Evolutionary conservation across 257 asterid genomes (phyloP).

Genomic region (Anisodus tanguticus): DNA sequence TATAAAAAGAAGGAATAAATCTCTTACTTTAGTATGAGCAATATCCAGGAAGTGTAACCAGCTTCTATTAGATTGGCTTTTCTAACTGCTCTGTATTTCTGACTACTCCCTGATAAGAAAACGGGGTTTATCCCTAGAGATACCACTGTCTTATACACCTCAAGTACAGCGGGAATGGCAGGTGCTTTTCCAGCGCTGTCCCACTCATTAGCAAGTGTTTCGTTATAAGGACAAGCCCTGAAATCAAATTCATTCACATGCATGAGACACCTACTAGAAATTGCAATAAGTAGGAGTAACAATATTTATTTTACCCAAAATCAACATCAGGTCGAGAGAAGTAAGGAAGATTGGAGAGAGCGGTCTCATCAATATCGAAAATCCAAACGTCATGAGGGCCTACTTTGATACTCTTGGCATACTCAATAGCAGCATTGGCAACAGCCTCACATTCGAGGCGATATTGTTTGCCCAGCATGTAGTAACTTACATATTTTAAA

Average conservation of each 20-base stretch:
- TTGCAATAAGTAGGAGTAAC: slow-evolving; percentile 51
- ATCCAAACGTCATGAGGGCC: slow-evolving; percentile 53
- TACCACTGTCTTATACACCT: slow-evolving; percentile 41
- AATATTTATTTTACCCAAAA: slow-evolving; percentile 41
- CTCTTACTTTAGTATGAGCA: slow-evolving; percentile 39
- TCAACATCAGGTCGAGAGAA: slow-evolving; percentile 47
- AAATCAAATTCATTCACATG: not conserved
- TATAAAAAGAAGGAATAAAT: not conserved
- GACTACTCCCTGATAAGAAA: slow-evolving; percentile 49
- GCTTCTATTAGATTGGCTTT: slow-evolving; percentile 39
- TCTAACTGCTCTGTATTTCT: slow-evolving; percentile 30
- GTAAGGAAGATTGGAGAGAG: slow-evolving; percentile 52
- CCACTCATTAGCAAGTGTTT: slow-evolving; percentile 49
- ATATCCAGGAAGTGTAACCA: slow-evolving; percentile 42
- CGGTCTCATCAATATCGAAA: slow-evolving; percentile 57
- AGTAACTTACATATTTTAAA: slow-evolving; percentile 56
- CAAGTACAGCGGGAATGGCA: slow-evolving; percentile 43
- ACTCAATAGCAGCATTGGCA: slow-evolving; percentile 51
- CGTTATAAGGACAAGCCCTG: slow-evolving; percentile 51
- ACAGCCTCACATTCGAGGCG: slow-evolving; percentile 51
- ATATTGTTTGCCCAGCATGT: slow-evolving; percentile 67
- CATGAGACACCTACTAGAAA: not conserved
- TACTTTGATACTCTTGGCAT: slow-evolving; percentile 40
- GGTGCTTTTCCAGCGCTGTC: slow-evolving; percentile 49
- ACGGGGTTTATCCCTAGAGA: slow-evolving; percentile 44